Percentiles rank a stretch among this genome's conserved stretches.
These are phyloP conservation scores for Moesziomyces sp. DNA, from an alignment of 1,284 basidiomycete genomes.

Conservation along the genomic window DNA sequence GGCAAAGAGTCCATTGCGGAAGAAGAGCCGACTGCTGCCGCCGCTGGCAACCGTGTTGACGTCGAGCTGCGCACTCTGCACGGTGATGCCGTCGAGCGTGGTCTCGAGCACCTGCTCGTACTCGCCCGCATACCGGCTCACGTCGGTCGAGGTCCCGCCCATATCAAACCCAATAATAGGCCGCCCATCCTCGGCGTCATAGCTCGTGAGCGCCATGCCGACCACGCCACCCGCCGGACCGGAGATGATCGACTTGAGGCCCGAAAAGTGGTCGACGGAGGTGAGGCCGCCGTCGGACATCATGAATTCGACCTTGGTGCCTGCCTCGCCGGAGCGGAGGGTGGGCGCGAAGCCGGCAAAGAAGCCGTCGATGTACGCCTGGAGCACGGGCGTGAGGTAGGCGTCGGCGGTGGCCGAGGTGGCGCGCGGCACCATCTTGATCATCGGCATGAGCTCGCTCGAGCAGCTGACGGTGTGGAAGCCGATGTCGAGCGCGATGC, in stretches of 20 bases:
- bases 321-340: conserved; percentile 70
- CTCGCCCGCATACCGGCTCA: conserved; percentile 84
- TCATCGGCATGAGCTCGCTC: conserved; percentile 88
- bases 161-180: conserved; percentile 74
- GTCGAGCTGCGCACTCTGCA: conserved; percentile 81
- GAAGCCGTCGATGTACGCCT: conserved; percentile 89
- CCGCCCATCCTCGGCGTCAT: conserved; percentile 75
- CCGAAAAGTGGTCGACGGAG: conserved; percentile 84
- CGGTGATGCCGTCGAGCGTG: conserved; percentile 86
- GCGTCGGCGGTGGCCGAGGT: conserved; percentile 94
- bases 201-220: conserved; percentile 84
- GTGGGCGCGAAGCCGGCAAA: conserved; percentile 86
- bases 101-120: conserved; percentile 92
- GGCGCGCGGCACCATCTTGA: conserved; percentile 87
- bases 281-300: conserved; percentile 78
- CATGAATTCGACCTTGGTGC: conserved; percentile 67
- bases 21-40: conserved; percentile 63
- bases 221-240: conserved; percentile 90
- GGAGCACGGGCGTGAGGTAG: conserved; percentile 90
- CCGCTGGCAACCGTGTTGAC: conserved; percentile 67
- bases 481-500: conserved; percentile 80
- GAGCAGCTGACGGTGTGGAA: conserved; percentile 90
- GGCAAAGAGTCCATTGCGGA: conserved; percentile 64
- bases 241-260: conserved; percentile 86
- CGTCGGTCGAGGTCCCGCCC: conserved; percentile 86